These are phyloP conservation scores for Epichloe bromicola DNA, from an alignment of 2,329 filamentous ascomycete genomes.

Conservation along the genomic window DNA sequence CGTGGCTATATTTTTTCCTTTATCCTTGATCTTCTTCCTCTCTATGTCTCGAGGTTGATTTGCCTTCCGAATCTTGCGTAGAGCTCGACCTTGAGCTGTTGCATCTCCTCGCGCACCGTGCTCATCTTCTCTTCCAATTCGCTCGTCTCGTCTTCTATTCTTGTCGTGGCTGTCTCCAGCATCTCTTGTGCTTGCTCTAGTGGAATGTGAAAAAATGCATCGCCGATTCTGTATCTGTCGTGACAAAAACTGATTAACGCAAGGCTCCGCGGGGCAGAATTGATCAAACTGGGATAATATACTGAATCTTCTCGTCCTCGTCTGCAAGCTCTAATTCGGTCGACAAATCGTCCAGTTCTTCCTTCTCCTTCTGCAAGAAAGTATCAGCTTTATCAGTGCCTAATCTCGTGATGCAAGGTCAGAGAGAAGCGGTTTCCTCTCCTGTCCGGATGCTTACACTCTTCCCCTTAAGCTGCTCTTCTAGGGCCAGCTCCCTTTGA, in stretches of 20 bases:
- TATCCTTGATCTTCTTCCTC: background rate
- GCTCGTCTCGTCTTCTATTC: conserved; percentile 64
- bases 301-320: conserved; percentile 90
- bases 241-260: conserved; percentile 1
- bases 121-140: conserved; percentile 65
- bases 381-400: conserved; percentile 4
- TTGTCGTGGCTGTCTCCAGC: conserved; percentile 56
- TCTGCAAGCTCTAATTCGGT: conserved; percentile 88
- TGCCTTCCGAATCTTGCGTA: conserved; percentile 93
- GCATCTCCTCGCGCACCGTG: conserved; percentile 73
- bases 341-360: conserved; percentile 87
- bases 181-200: conserved; percentile 79
- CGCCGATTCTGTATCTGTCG: conserved; percentile 84
- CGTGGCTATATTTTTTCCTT: background rate
- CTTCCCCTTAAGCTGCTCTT: conserved; percentile 71
- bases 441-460: conserved; percentile 42
- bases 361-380: conserved; percentile 75
- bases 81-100: conserved; percentile 74
- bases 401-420: background rate
- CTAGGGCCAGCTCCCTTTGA: conserved; percentile 64
- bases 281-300: conserved; percentile 23
- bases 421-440: background rate
- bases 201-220: conserved; percentile 82
- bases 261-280: background rate
- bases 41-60: conserved; percentile 87